These are phyloP conservation scores for Huntiella moniliformis DNA, from an alignment of 2,329 filamentous ascomycete species.

Conservation along the genomic window DNA sequence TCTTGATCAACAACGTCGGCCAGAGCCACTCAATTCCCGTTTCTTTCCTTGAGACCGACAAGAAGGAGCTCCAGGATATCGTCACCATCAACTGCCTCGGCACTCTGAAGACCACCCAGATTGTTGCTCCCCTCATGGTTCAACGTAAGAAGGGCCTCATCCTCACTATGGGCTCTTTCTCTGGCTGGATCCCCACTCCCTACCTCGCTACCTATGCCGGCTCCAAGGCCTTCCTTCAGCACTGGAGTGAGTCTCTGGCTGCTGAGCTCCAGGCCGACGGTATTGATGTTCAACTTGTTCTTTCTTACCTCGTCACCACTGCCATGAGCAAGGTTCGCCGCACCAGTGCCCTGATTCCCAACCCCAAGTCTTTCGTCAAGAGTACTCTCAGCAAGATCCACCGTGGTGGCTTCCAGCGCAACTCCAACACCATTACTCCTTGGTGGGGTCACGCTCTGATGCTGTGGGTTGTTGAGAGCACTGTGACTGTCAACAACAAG, in stretches of 20 bases:
- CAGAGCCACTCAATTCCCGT: conserved; percentile 87
- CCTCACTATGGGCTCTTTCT: conserved; percentile 94
- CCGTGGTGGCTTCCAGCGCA: conserved; percentile 51
- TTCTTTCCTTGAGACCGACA: conserved; percentile 61
- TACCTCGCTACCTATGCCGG: conserved; percentile 91
- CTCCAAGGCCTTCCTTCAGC: conserved; percentile 93
- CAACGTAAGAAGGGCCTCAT: conserved; percentile 73
- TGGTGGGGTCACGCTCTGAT: conserved; percentile 85
- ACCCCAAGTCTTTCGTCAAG: conserved; percentile 63
- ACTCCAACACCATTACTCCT: conserved; percentile 71
- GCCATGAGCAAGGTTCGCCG: conserved; percentile 94
- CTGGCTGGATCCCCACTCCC: conserved; percentile 77
- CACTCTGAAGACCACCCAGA: conserved; percentile 72
- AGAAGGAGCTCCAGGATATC: conserved; percentile 70
- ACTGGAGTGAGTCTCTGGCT: conserved; percentile 78
- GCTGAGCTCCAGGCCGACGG: conserved; percentile 64
- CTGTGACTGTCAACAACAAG: conserved; percentile 30
- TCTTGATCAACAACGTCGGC: conserved; percentile 94
- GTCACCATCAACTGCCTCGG: conserved; percentile 89
- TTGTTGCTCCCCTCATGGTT: conserved; percentile 69
- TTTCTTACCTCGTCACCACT: conserved; percentile 84
- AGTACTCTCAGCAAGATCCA: conserved; percentile 66
- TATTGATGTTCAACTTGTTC: conserved; percentile 75
- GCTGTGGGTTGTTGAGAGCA: conserved; percentile 58
- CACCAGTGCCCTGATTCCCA: conserved; percentile 59